Base-by-base conservation (phyloP, 768 basidiomycete genomes). In the Lactifluus subvellereus region DNA sequence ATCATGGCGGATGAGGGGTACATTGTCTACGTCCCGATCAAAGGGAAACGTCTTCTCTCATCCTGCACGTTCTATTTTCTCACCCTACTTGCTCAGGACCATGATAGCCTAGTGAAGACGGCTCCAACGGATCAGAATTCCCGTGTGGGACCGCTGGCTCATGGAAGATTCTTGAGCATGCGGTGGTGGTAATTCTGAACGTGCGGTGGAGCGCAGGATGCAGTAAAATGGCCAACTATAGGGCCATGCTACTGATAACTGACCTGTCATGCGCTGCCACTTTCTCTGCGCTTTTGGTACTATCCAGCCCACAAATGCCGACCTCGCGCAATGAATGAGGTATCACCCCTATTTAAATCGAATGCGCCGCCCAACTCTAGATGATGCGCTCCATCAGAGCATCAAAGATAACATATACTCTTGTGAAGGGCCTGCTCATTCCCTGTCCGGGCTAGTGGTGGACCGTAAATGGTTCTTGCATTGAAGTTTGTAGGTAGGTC, bases 331-430 rank as follows among this genome's bases (percentile, higher is more conserved):
- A 38, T 16, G 30, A 61, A 61, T 40, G 53, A 56, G 40, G 30
- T 22, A 35, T 47, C 32, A 43, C 13, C 9, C 18, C 22, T 50
- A 43, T 61, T 38, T 22, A 22, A 61, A 55, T 49, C 32, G 22
- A 55, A 22, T 33, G 10, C 7, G n/a, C 35, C 30, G 22, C 33
- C 35, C 50, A 30, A 58, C 27, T 47, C 27, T 16, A 47, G 30
- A 51, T 27, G n/a, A 62, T 53, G 22, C 59, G 47, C 43, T n/a
- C 50, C 52, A 60, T 45, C 43, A 60, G 37, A 18, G 20, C 43
- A 60, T 37, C 50, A 58, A 38, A 53, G 30, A 37, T 4, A 45
- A 52, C 33, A 42, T 56, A 35, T 14, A 16, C 27, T 32, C 45
- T 54, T 37, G 33, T 32, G 47, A 61, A 56, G 40, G 27, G 48